Conservation (phyloP, 345 rosid genomes). For the Rhodamnia rubescens region DNA sequence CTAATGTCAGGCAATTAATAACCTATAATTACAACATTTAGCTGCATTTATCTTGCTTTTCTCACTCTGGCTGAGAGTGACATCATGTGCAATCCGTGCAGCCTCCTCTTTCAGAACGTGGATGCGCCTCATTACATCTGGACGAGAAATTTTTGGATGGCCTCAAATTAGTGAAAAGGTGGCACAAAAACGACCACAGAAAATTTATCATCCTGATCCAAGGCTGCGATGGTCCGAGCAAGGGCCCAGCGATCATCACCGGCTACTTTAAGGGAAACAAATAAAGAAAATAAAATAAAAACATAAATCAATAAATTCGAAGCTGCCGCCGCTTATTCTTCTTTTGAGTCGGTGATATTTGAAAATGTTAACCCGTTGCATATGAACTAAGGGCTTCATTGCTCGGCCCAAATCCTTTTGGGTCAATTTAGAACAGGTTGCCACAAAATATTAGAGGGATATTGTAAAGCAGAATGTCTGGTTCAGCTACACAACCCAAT, state of each 20-base stretch:
- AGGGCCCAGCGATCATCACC: too few relatives aligned
- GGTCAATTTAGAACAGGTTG: background rate
- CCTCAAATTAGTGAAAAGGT: too few relatives aligned
- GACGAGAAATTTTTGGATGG: background rate
- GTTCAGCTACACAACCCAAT: background rate
- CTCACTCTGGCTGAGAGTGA: constrained; percentile 75
- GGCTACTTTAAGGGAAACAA: too few relatives aligned
- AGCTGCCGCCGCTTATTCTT: too few relatives aligned
- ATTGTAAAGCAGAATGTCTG: background rate
- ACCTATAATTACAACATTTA: constrained; percentile 22
- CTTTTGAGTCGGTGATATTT: background rate
- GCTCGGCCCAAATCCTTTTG: background rate
- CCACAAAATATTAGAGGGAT: background rate
- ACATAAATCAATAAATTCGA: too few relatives aligned
- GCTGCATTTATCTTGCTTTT: constrained; percentile 78
- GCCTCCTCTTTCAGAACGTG: constrained; percentile 81
- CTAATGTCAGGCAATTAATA: too few relatives aligned
- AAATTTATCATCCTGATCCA: too few relatives aligned
- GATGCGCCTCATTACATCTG: constrained; percentile 75
- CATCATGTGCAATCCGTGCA: constrained; percentile 66
- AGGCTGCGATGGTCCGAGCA: too few relatives aligned
- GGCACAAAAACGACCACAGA: background rate
- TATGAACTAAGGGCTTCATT: background rate
- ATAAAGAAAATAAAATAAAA: too few relatives aligned
- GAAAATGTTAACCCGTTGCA: background rate